Evolutionary conservation across 1,284 basidiomycete species (phyloP).

Genomic region (Dichomitus squalens): DNA sequence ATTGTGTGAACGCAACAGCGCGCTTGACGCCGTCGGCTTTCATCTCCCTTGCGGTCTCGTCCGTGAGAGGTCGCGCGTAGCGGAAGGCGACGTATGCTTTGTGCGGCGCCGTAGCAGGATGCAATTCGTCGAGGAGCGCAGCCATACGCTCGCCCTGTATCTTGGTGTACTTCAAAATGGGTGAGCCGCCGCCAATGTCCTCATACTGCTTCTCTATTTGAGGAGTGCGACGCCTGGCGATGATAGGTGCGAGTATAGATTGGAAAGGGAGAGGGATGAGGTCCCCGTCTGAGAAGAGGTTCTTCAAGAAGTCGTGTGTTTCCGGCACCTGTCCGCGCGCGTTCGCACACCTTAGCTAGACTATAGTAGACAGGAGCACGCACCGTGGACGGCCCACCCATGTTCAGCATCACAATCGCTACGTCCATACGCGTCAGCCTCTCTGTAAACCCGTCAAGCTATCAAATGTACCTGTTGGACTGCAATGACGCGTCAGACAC

Average conservation of each 20-base stretch:
- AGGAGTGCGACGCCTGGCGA: slow-evolving; percentile 91
- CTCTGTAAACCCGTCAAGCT: not conserved
- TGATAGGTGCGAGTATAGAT: slow-evolving; percentile 82
- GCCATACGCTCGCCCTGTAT: slow-evolving; percentile 92
- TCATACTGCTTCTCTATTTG: slow-evolving; percentile 94
- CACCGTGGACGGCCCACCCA: slow-evolving; percentile 96
- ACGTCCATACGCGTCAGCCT: slow-evolving; percentile 8
- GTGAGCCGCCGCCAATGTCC: slow-evolving; percentile 96
- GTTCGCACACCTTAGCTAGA: not conserved
- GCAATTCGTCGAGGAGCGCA: slow-evolving; percentile 88
- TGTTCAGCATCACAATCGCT: slow-evolving; percentile 98
- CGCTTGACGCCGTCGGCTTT: slow-evolving; percentile 89
- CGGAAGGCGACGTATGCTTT: slow-evolving; percentile 96
- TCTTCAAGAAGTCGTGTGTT: slow-evolving; percentile 89
- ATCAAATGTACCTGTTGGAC: slow-evolving; percentile 59
- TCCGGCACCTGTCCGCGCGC: slow-evolving; percentile 64
- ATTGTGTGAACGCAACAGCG: slow-evolving; percentile 97
- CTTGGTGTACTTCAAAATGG: slow-evolving; percentile 92
- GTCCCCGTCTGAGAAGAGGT: slow-evolving; percentile 94
- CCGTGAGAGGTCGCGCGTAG: slow-evolving; percentile 90
- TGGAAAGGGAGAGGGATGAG: slow-evolving; percentile 97
- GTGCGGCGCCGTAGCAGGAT: slow-evolving; percentile 92
- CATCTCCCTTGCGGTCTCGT: slow-evolving; percentile 84
- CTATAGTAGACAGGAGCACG: slow-evolving; percentile 27
- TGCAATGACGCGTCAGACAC: slow-evolving; percentile 29